These are phyloP conservation scores for Cercospora berteroae DNA, from an alignment of 2,329 filamentous ascomycete species.

Conservation along the genomic window DNA sequence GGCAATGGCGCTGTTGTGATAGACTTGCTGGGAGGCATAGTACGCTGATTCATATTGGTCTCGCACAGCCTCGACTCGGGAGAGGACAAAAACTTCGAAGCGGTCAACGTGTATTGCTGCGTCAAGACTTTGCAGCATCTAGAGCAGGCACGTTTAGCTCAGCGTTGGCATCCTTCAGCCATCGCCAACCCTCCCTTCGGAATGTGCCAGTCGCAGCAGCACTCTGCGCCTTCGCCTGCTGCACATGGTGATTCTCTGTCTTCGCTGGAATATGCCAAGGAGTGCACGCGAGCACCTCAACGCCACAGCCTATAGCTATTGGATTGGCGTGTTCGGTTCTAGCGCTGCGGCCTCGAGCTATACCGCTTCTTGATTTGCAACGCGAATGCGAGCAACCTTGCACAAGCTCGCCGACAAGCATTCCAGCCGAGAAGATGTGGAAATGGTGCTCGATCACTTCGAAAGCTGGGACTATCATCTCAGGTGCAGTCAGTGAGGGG, in stretches of 20 bases:
- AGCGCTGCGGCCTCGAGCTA: neutral
- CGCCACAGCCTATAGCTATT: neutral
- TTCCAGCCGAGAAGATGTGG: neutral
- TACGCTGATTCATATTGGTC: neutral
- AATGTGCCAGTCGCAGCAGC: neutral
- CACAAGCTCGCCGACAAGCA: neutral
- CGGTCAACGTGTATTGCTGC: neutral
- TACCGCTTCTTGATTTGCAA: neutral
- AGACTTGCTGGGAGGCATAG: neutral
- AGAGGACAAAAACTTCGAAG: neutral
- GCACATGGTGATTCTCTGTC: neutral
- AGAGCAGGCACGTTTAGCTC: neutral
- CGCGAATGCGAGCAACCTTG: constrained; percentile 2
- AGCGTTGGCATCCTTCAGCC: neutral
- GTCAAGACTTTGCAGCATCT: neutral
- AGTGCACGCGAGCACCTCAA: neutral
- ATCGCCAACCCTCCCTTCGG: neutral
- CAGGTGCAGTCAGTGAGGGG: neutral
- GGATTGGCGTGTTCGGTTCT: neutral
- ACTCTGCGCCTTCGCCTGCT: neutral
- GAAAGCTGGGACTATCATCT: neutral
- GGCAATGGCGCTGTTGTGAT: neutral
- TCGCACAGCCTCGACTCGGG: neutral
- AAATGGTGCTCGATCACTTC: neutral
- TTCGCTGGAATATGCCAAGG: neutral